Evolutionary conservation across 2,329 filamentous ascomycete species (phyloP).

Genomic region (Elsinoe perseae): DNA sequence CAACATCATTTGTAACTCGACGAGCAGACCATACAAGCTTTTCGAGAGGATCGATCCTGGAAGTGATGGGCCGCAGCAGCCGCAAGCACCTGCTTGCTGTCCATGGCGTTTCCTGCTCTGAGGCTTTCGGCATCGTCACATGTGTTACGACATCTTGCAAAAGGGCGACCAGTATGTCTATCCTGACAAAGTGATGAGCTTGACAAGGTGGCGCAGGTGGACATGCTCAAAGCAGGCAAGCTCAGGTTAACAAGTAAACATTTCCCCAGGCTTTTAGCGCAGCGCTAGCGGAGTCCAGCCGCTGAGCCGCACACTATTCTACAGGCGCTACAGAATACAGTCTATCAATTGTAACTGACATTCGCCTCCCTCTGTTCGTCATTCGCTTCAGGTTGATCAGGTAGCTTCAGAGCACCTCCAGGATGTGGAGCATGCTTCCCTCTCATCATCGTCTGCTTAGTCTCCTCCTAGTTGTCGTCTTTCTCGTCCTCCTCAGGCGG

Average conservation of each 20-base stretch:
- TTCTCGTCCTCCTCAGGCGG: constrained; percentile 22
- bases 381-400: not conserved
- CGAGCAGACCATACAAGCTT: constrained; percentile 24
- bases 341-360: constrained; percentile 6
- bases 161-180: too few species aligned
- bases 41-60: constrained; percentile 34
- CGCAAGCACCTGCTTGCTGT: constrained; percentile 38
- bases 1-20: too few species aligned
- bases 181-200: too few species aligned
- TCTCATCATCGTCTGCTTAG: not conserved
- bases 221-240: too few species aligned
- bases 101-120: constrained; percentile 25
- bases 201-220: too few species aligned
- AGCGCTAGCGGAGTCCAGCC: not conserved
- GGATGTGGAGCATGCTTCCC: not conserved
- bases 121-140: not conserved
- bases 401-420: not conserved
- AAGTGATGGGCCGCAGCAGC: constrained; percentile 36
- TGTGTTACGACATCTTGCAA: not conserved
- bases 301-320: constrained; percentile 3
- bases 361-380: constrained; percentile 10
- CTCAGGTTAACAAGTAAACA: constrained; percentile 8
- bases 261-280: constrained; percentile 2
- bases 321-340: not conserved
- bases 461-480: constrained; percentile 21